phyloP scores from a whole-genome alignment of 2,329 filamentous ascomycete genomes.

The Diatrype stigma region DNA sequence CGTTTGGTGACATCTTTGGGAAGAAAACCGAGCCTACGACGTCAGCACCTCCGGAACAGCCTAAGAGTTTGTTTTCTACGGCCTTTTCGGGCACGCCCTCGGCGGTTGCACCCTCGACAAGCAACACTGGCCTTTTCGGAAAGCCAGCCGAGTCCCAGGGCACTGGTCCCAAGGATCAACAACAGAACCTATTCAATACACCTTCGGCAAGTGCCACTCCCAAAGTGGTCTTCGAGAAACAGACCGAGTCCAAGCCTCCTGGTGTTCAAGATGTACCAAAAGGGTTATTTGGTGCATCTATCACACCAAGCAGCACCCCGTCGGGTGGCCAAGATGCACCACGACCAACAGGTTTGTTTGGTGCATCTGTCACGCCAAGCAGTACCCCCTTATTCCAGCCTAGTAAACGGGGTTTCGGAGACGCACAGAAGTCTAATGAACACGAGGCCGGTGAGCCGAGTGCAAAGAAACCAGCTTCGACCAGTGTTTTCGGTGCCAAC shows the following conservation, averaged over 20 bases:
- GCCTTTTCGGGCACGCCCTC: no score
- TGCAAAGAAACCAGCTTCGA: slow-evolving; percentile 3
- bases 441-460: slow-evolving; percentile 3
- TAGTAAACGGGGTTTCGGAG: slow-evolving; percentile 11
- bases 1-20: slow-evolving; percentile 10
- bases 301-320: slow-evolving; percentile 9
- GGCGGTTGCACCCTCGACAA: slow-evolving; percentile 1
- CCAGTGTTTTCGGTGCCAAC: slow-evolving; percentile 18
- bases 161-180: slow-evolving; percentile 1
- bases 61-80: slow-evolving; percentile 10
- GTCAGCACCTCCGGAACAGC: slow-evolving; percentile 8
- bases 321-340: not conserved
- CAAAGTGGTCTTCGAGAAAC: not conserved
- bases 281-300: slow-evolving; percentile 3
- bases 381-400: slow-evolving; percentile 10
- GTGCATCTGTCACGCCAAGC: slow-evolving; percentile 8
- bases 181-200: slow-evolving; percentile 1
- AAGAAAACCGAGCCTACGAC: slow-evolving; percentile 7
- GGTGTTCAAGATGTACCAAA: not conserved
- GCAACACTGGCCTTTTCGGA: slow-evolving; percentile 1
- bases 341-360: slow-evolving; percentile 1
- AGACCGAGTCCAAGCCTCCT: not conserved
- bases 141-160: not conserved
- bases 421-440: slow-evolving; percentile 2
- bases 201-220: not conserved